Conservation (phyloP, 208 protist genomes). For the Strigomonas culicis region DNA sequence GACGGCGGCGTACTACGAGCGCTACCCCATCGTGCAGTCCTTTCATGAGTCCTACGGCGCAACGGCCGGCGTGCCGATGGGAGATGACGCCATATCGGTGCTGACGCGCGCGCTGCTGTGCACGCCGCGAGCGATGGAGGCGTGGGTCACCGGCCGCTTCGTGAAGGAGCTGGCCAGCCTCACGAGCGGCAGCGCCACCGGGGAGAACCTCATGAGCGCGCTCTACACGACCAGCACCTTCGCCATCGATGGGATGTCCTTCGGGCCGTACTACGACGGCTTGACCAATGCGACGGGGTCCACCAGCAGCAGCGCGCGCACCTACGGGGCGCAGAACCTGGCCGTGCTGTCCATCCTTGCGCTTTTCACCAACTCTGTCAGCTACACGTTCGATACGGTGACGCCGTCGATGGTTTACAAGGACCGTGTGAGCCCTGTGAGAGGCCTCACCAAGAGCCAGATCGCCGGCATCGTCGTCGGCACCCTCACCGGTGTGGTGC, state of each 20-base stretch:
- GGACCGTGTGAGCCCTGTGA: neutral
- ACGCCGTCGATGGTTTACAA: slow-evolving; percentile 41
- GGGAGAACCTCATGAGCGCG: slow-evolving; percentile 12
- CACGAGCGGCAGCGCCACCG: slow-evolving; percentile 16
- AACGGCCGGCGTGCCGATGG: too few species aligned
- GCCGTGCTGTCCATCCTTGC: slow-evolving; percentile 18
- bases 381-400: slow-evolving; percentile 2
- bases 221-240: slow-evolving; percentile 24
- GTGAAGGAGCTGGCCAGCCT: slow-evolving; percentile 10
- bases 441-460: slow-evolving; percentile 16
- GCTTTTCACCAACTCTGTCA: slow-evolving; percentile 21
- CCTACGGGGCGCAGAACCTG: slow-evolving; percentile 50
- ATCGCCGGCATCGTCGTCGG: slow-evolving; percentile 30
- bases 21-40: slow-evolving; percentile 3
- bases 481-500: neutral
- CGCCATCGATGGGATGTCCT: slow-evolving; percentile 18
- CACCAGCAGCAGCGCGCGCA: neutral
- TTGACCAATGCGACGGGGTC: neutral
- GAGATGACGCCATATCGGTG: neutral
- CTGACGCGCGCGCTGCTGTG: slow-evolving; percentile 10
- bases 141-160: slow-evolving; percentile 12
- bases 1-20: slow-evolving; percentile 1
- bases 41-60: slow-evolving; percentile 15
- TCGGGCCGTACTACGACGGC: slow-evolving; percentile 21
- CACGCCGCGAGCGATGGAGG: slow-evolving; percentile 15